phyloP scores from a whole-genome alignment of 164 flowering plant species.

The Buxus sempervirens region DNA sequence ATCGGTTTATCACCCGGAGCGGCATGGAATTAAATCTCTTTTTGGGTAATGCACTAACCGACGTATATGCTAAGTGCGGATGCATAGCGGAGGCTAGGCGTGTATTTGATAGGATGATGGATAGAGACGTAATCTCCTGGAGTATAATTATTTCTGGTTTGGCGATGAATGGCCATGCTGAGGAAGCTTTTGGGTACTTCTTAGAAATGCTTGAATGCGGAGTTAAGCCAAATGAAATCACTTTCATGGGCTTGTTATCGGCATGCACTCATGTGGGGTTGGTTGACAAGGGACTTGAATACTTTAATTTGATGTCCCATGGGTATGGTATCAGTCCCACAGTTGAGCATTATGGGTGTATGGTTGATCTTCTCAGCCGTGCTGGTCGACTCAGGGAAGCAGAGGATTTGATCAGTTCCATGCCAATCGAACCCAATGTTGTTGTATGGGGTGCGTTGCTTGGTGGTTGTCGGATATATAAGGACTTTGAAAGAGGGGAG shows the following conservation, averaged over 20 bases:
- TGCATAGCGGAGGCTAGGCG: conserved; percentile 23
- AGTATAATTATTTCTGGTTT: conserved; percentile 37
- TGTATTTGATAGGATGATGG: conserved; percentile 32
- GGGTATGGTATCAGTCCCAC: conserved; percentile 24
- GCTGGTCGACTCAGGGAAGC: conserved; percentile 32
- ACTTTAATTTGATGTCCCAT: conserved; percentile 23
- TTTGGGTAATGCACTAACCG: conserved; percentile 39
- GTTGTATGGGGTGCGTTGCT: conserved; percentile 40
- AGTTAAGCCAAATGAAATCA: conserved; percentile 32
- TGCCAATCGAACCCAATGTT: conserved; percentile 39
- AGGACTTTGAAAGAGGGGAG: conserved; percentile 27
- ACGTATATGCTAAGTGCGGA: conserved; percentile 38
- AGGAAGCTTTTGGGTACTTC: conserved; percentile 30
- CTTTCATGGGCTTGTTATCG: conserved; percentile 37
- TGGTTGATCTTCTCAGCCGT: conserved; percentile 35
- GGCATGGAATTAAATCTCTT: conserved; percentile 27
- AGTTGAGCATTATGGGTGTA: conserved; percentile 35
- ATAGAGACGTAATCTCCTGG: conserved; percentile 40
- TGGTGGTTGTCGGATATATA: conserved; percentile 32
- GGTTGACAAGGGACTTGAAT: conserved; percentile 29
- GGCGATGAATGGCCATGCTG: conserved; percentile 29
- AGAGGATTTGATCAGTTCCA: conserved; percentile 27
- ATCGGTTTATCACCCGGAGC: conserved; percentile 12
- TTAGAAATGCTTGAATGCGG: conserved; percentile 23
- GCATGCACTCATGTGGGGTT: conserved; percentile 41